Evolutionary conservation across 345 rosid species (phyloP), one percentile per base, ranked within the genome.

Genomic region (Corchorus olitorius): DNA sequence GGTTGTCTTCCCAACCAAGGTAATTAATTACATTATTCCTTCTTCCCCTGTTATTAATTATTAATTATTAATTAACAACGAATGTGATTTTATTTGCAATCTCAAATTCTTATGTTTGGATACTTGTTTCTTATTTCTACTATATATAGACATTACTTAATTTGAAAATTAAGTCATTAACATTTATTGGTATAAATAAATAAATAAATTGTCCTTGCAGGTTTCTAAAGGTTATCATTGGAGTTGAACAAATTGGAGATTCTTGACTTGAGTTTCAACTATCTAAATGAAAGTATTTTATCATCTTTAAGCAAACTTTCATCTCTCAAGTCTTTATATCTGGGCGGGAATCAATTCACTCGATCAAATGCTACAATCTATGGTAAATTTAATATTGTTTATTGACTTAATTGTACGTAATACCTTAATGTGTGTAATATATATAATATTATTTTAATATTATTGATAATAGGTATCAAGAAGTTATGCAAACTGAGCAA

Each of bases 1-100:
- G 71, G 77, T n/a, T 75, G 50, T 33, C 16, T 64, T 19, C 3
- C 52, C 0, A n/a, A 37, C 3, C 33, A n/a, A 75, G 71, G 70
- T 75, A 27, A 27, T 27, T 27, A 27, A 27, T 27, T 27, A 27
- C 27, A 27, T 27, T 10, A 15, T 4, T 72, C 49, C 2, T 0
- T 3, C 11, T 66, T 19, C 5, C 9, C 27, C 8, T 46, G 45
- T 58, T 58, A 0, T 17, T n/a, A n/a, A n/a, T n/a, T n/a, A n/a
- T n/a, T n/a, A n/a, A n/a, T n/a, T n/a, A n/a, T n/a, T n/a, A n/a
- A n/a, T n/a, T n/a, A 27, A 27, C 27, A 55, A 7, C 27, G 27
- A 27, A 27, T 1, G 27, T 27, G 27, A 27, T 27, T 27, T 27
- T 27, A 27, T 27, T 27, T 27, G 27, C 27, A 27, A 27, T 27